phyloP scores from a whole-genome alignment of 306 rosid genomes.

The Inga laurina region DNA sequence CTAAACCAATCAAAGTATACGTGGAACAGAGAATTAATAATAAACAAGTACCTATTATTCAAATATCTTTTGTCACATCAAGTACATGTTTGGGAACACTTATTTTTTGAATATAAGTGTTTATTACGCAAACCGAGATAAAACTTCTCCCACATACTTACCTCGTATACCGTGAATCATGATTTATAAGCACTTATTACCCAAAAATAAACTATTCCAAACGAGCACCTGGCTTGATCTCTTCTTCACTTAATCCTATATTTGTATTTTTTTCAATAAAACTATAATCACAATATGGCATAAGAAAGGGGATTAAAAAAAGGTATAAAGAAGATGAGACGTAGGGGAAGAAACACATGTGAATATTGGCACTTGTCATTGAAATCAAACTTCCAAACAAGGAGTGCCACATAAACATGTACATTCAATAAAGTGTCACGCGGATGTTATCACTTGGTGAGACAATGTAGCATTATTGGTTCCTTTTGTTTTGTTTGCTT shows the following conservation, averaged over 20 bases:
- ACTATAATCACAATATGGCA: background rate
- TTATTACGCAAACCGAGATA: too few relatives aligned
- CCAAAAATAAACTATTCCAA: too few relatives aligned
- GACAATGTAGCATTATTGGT: background rate
- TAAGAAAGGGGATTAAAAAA: background rate
- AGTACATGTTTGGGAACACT: too few relatives aligned
- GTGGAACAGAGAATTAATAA: too few relatives aligned
- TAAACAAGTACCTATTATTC: too few relatives aligned
- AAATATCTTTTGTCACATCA: background rate
- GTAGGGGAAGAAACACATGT: background rate
- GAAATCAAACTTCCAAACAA: background rate
- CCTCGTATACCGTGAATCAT: too few relatives aligned
- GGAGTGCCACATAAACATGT: background rate
- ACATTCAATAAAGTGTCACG: background rate
- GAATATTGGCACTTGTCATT: background rate
- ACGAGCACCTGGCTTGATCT: too few relatives aligned
- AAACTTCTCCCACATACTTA: too few relatives aligned
- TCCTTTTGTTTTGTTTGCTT: background rate
- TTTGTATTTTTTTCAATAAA: background rate
- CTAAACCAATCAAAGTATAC: too few relatives aligned
- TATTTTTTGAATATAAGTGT: too few relatives aligned
- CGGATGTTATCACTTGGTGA: background rate
- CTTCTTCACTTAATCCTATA: too few relatives aligned
- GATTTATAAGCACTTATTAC: too few relatives aligned
- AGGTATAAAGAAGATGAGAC: background rate